Percentiles rank a stretch among this genome's conserved stretches.
Conservation (phyloP, 2,329 filamentous ascomycete species). For the Tolypocladium amazonense region DNA sequence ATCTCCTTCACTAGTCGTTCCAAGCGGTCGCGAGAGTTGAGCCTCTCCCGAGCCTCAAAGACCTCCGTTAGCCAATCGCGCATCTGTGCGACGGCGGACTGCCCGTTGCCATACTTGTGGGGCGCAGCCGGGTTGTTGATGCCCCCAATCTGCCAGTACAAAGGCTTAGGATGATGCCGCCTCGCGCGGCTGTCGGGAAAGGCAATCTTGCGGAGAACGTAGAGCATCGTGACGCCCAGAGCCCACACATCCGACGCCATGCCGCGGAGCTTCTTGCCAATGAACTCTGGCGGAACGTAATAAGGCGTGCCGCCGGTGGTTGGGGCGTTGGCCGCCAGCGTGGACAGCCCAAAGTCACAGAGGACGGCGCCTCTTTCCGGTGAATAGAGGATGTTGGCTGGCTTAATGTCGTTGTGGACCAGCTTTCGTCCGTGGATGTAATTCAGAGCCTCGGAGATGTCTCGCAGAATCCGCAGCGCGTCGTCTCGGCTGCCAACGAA, state of each 20-base stretch:
- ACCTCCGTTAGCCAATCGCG: conserved; percentile 45
- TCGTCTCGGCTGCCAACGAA: conserved; percentile 40
- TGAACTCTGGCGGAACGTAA: conserved; percentile 52
- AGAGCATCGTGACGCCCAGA: conserved; percentile 49
- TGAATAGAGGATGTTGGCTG: conserved; percentile 50
- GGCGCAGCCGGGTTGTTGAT: conserved; percentile 31
- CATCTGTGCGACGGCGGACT: conserved; percentile 40
- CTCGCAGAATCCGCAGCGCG: conserved; percentile 39
- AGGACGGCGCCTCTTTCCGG: conserved; percentile 46
- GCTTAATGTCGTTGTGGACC: conserved; percentile 54
- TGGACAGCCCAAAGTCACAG: conserved; percentile 50
- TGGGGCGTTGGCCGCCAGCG: conserved; percentile 31
- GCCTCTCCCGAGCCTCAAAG: conserved; percentile 32
- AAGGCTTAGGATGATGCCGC: conserved; percentile 34
- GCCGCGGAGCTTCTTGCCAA: conserved; percentile 42
- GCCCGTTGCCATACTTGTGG: conserved; percentile 24
- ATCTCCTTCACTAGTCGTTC: conserved; percentile 43
- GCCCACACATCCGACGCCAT: conserved; percentile 49
- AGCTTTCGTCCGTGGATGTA: conserved; percentile 44
- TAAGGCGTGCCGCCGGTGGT: conserved; percentile 48
- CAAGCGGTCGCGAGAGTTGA: conserved; percentile 35
- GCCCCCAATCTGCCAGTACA: conserved; percentile 50
- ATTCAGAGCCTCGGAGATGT: conserved; percentile 42
- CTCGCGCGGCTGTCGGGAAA: conserved; percentile 42
- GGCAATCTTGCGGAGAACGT: conserved; percentile 42